These are phyloP conservation scores for Toxoplasma gondii DNA, from an alignment of 169 alveolate genomes.

Conservation along the genomic window DNA sequence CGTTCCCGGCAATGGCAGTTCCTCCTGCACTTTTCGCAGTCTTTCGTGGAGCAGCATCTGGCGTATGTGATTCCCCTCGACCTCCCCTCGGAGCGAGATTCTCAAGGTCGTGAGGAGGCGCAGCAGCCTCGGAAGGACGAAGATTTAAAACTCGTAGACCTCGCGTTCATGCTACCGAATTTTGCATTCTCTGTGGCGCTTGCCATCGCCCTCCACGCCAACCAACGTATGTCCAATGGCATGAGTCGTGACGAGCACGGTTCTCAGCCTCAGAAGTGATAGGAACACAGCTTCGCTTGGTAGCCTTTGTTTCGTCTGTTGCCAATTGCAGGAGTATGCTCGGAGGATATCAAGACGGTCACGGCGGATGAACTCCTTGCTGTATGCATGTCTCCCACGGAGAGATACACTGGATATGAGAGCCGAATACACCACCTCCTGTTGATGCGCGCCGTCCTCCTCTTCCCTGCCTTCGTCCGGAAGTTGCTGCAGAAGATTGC, in stretches of 20 bases:
- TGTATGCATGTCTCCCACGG: neutral
- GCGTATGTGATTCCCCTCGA: neutral
- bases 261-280: too few relatives aligned
- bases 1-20: slow-evolving; percentile 43
- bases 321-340: neutral
- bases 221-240: neutral
- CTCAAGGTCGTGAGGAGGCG: neutral
- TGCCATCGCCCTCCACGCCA: slow-evolving; percentile 9
- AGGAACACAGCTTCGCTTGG: too few relatives aligned
- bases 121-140: neutral
- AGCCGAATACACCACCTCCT: slow-evolving; percentile 16
- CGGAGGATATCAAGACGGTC: neutral
- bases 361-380: slow-evolving; percentile 24
- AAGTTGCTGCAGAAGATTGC: neutral
- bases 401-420: neutral
- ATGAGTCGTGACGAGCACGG: neutral
- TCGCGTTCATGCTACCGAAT: slow-evolving; percentile 42
- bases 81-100: neutral
- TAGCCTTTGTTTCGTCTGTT: neutral
- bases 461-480: slow-evolving; percentile 52
- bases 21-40: slow-evolving; percentile 9
- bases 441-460: slow-evolving; percentile 59
- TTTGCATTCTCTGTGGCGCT: slow-evolving; percentile 60
- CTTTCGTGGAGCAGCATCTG: slow-evolving; percentile 27
- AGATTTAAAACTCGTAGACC: neutral